These are phyloP conservation scores for Melaleuca quinquenervia DNA, from an alignment of 345 rosid genomes.

Conservation along the genomic window DNA sequence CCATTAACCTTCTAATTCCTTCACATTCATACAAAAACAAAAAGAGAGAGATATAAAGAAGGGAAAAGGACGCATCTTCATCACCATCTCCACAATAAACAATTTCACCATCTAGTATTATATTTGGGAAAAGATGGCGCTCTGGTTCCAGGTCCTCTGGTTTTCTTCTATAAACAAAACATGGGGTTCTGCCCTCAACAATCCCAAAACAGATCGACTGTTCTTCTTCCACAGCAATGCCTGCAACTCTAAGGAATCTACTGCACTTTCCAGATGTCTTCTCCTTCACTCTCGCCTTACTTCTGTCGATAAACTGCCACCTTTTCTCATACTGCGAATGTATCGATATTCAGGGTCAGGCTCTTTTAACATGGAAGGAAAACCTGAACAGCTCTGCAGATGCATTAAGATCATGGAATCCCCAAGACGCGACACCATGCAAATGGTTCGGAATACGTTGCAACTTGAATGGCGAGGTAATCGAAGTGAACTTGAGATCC, in stretches of 20 bases:
- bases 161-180: slow-evolving; percentile 5
- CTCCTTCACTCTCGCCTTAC: slow-evolving; percentile 7
- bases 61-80: background rate
- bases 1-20: background rate
- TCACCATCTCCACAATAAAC: background rate
- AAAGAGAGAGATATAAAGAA: background rate
- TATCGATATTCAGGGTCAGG: slow-evolving; percentile 7
- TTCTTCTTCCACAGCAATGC: slow-evolving; percentile 12
- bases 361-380: slow-evolving; percentile 12
- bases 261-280: slow-evolving; percentile 7
- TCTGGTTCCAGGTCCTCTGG: background rate
- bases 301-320: background rate
- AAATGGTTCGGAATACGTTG: slow-evolving; percentile 9
- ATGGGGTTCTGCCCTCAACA: slow-evolving; percentile 11
- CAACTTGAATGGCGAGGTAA: background rate
- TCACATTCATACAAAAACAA: background rate
- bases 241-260: slow-evolving; percentile 26
- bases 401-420: slow-evolving; percentile 5
- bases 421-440: slow-evolving; percentile 3
- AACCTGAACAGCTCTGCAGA: slow-evolving; percentile 1
- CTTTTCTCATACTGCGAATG: background rate
- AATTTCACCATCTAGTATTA: background rate
- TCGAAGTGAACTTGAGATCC: slow-evolving; percentile 2
- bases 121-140: background rate
- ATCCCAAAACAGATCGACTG: slow-evolving; percentile 11